Conservation (phyloP, 805 yeast genomes). For the Kazachstania africana region DNA sequence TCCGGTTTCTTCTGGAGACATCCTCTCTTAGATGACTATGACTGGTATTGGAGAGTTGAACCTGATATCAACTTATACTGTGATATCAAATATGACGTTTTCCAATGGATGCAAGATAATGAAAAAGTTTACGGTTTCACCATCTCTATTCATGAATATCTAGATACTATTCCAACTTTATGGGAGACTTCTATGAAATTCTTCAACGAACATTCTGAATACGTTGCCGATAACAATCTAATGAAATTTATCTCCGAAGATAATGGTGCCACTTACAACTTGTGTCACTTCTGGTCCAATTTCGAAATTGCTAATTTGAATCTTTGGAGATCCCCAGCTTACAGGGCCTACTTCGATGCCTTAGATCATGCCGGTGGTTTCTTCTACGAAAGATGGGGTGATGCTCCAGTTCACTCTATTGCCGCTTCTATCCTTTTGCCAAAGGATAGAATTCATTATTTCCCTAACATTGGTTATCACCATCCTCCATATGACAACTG, state of each 20-base stretch:
- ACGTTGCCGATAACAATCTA: slow-evolving; percentile 36
- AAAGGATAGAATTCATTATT: slow-evolving; percentile 54
- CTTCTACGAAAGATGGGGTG: slow-evolving; percentile 87
- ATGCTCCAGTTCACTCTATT: slow-evolving; percentile 82
- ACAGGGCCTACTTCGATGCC: slow-evolving; percentile 47
- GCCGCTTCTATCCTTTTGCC: slow-evolving; percentile 66
- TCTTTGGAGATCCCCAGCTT: slow-evolving; percentile 48
- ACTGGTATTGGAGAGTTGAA: slow-evolving; percentile 90
- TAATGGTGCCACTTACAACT: slow-evolving; percentile 50
- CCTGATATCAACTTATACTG: slow-evolving; percentile 68
- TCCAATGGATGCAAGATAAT: slow-evolving; percentile 69
- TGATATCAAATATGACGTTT: slow-evolving; percentile 67
- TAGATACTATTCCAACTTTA: slow-evolving; percentile 47
- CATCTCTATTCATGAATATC: slow-evolving; percentile 56
- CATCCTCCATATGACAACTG: slow-evolving; percentile 70
- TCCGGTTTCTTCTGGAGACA: slow-evolving; percentile 77
- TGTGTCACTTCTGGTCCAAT: slow-evolving; percentile 78
- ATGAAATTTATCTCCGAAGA: slow-evolving; percentile 55
- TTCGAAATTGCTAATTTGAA: slow-evolving; percentile 66
- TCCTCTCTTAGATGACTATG: slow-evolving; percentile 51
- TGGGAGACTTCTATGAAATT: slow-evolving; percentile 49
- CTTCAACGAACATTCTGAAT: slow-evolving; percentile 32
- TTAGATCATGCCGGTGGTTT: slow-evolving; percentile 66
- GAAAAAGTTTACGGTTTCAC: slow-evolving; percentile 67
- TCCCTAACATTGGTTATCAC: slow-evolving; percentile 69